Evolutionary conservation across 192 early-diverging fungal genomes (phyloP), one percentile per base, ranked within the genome.

Genomic region (Paraglomus occultum): DNA sequence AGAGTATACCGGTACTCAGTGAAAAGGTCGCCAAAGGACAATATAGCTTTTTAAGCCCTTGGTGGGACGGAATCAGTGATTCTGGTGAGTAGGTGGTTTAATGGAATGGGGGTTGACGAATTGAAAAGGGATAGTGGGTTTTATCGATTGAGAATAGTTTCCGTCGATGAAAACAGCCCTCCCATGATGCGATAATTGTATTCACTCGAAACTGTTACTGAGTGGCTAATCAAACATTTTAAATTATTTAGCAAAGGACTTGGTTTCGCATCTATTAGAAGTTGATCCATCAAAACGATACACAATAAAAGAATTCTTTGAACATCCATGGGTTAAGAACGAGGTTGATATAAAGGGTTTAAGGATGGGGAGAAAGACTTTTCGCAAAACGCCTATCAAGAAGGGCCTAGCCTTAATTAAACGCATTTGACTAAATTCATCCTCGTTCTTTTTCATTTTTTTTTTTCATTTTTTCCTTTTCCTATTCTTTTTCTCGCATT

Each of bases 11-110:
- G 61, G 78, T 81, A 2, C 75, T 95, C 55, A 90, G 90, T 8
- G 87, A 90, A 77, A 95, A 95, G 76, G 91, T 98, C 9, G 87
- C 90, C 1, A 81, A 85, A 55, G 95, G 95, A 12, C 82, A 92
- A 66, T 97, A 87, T 74, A 84, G 87, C 38, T 98, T 94, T 64
- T 80, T 93, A 42, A 87, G 85, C 55, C 92, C 92, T 43, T 94
- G 94, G 92, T 98, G 96, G 96, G 91, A 94, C 77, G 73, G 86
- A n/a, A 91, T 98, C 38, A 89, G 89, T 17, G 70, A 71, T 22
- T 81, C 83, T 67, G 74, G 82, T 83, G 74, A 61, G 66, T 73
- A 5, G n/a, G n/a, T n/a, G n/a, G n/a, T n/a, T n/a, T n/a, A n/a
- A n/a, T n/a, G n/a, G n/a, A n/a, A n/a, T n/a, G n/a, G n/a, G n/a